Base-by-base conservation (phyloP, 2,329 filamentous ascomycete genomes). In the Aspergillus felis region DNA sequence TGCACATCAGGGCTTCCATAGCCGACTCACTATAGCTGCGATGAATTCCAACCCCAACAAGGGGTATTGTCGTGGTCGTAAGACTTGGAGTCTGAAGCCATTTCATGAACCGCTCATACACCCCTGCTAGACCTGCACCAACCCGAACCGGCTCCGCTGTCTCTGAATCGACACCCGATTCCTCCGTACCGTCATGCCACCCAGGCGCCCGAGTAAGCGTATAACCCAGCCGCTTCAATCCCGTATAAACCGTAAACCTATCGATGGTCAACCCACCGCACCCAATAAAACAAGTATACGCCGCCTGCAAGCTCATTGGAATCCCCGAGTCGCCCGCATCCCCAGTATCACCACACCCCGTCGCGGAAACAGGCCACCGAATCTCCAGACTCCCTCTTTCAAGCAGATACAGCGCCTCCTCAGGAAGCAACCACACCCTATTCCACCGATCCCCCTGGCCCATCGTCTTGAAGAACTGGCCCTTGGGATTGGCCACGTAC, bases 241-340 rank as follows among this genome's bases (percentile, higher is more conserved):
- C 88, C 1, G 91, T 84, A 72, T 92, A 99, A 28, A 97, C 93
- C 51, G 89, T 90, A 66, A 91, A 97, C 68, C 91, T 86, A 64
- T 95, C 91, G 58, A 97, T 78, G 0, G 82, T 85, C 62, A 87
- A 64, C 9, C 80, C 82, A 28, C 76, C 87, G 25, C 84, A 79
- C 1, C 91, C 91, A 62, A 96, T 83, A 54, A 96, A 86, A 24
- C 91, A 83, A 4, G 92, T 85, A 78, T 97, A 97, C 0, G 92
- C 92, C 5, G 90, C 92, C 73, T 97, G 91, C 42, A 97, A 77
- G 73, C 90, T 96, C 79, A 99, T 87, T 0, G 93, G 92, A n/a
- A 94, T 74, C 0, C 88, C 89, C 3, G 82, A 76, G 6, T 86
- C 83, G 57, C 82, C 81, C 38, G 85, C 78, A 29, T 67, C 63